Conservation (phyloP, 1,284 basidiomycete genomes). For the Peniophora sp. region DNA sequence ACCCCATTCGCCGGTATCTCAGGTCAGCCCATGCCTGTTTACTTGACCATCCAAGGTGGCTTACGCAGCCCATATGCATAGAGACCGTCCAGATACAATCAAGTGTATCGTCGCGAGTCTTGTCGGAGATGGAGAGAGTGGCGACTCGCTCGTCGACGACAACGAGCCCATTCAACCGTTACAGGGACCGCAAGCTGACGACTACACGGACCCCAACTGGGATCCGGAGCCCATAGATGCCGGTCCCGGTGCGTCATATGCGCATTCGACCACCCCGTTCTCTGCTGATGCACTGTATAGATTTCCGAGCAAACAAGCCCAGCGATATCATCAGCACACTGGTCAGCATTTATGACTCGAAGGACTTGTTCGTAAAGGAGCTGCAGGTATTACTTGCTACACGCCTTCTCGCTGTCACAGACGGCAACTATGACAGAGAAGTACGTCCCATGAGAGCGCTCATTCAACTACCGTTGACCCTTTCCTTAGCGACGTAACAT, state of each 20-base stretch:
- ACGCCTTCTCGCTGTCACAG: conserved; percentile 68
- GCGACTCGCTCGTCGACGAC: conserved; percentile 74
- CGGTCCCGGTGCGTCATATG: conserved; percentile 58
- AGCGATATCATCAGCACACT: conserved; percentile 91
- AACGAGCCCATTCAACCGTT: conserved; percentile 71
- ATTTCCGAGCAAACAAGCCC: conserved; percentile 82
- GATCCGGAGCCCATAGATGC: conserved; percentile 92
- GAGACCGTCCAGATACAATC: conserved; percentile 85
- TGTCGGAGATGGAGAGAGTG: conserved; percentile 79
- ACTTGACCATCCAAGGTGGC: conserved; percentile 3
- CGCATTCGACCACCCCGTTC: background rate
- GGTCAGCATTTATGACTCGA: conserved; percentile 92
- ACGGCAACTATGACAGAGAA: conserved; percentile 80
- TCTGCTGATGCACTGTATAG: conserved; percentile 30
- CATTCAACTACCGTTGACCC: background rate
- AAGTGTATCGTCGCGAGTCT: conserved; percentile 87
- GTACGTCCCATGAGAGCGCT: conserved; percentile 32
- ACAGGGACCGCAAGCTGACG: conserved; percentile 69
- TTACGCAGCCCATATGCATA: too few species aligned
- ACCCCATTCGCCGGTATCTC: conserved; percentile 83
- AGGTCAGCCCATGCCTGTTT: conserved; percentile 37
- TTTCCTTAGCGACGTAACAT: conserved; percentile 71
- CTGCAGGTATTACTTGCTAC: conserved; percentile 85
- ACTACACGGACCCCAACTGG: conserved; percentile 87
- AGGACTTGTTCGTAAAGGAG: conserved; percentile 91